Evolutionary conservation across 257 asterid genomes (phyloP).

Genomic region (Leptodermis oblonga): DNA sequence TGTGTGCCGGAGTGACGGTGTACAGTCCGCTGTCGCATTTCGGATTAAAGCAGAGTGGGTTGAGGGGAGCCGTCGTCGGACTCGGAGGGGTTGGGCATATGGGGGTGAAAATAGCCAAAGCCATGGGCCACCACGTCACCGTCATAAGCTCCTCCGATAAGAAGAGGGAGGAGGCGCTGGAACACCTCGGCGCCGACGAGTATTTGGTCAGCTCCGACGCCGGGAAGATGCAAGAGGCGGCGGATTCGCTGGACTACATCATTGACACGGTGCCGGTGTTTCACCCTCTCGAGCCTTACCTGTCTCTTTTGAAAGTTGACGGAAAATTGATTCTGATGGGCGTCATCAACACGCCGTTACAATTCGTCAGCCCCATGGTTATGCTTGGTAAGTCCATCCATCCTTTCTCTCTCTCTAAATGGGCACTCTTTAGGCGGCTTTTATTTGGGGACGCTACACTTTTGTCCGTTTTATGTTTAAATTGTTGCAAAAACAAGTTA

Average conservation of each 20-base stretch:
- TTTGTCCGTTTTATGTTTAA: too few relatives aligned
- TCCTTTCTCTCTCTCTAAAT: too few relatives aligned
- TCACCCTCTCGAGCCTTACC: slow-evolving; percentile 86
- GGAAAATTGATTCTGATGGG: slow-evolving; percentile 92
- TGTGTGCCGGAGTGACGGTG: slow-evolving; percentile 88
- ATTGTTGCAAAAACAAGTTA: too few relatives aligned
- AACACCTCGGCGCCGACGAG: slow-evolving; percentile 83
- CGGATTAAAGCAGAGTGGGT: slow-evolving; percentile 57
- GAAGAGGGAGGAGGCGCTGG: slow-evolving; percentile 73
- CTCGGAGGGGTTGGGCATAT: slow-evolving; percentile 98
- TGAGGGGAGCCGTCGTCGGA: slow-evolving; percentile 77
- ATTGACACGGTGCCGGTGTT: slow-evolving; percentile 78
- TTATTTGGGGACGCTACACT: too few relatives aligned
- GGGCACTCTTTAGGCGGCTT: too few relatives aligned
- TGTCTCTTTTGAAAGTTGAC: slow-evolving; percentile 69
- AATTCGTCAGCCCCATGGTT: slow-evolving; percentile 74
- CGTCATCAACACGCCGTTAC: slow-evolving; percentile 77
- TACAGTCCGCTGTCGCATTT: slow-evolving; percentile 88
- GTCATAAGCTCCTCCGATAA: slow-evolving; percentile 81
- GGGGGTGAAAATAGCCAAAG: slow-evolving; percentile 95
- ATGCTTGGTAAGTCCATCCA: slow-evolving; percentile 68
- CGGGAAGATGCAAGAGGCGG: slow-evolving; percentile 45
- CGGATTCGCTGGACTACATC: slow-evolving; percentile 78
- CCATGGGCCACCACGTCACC: slow-evolving; percentile 84
- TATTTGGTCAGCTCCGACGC: slow-evolving; percentile 75